phyloP scores from a whole-genome alignment of 2,329 filamentous ascomycete genomes.

The Xylogone sp. region DNA sequence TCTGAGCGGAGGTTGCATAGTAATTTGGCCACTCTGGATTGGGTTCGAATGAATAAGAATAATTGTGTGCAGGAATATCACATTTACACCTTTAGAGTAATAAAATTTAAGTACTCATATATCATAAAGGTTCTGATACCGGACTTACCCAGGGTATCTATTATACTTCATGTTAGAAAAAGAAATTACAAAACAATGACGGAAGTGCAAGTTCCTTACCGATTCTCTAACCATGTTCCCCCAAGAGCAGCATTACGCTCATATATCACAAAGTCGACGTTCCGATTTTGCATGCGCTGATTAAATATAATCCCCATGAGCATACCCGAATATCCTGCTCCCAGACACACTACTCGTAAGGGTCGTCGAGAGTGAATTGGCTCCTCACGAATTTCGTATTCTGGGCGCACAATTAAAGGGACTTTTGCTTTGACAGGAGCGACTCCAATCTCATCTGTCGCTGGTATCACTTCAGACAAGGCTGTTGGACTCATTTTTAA shows the following conservation, averaged over 20 bases:
- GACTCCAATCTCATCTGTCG: neutral
- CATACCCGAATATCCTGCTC: slow-evolving; percentile 7
- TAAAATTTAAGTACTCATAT: neutral
- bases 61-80: slow-evolving; percentile 6
- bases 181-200: neutral
- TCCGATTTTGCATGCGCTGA: neutral
- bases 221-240: slow-evolving; percentile 50
- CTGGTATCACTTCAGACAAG: neutral
- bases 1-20: slow-evolving; percentile 6
- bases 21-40: slow-evolving; percentile 19
- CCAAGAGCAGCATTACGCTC: slow-evolving; percentile 49
- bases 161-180: neutral
- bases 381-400: neutral
- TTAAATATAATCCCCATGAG: slow-evolving; percentile 1
- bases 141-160: neutral
- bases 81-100: neutral
- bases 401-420: neutral
- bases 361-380: neutral
- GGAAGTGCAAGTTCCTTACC: neutral
- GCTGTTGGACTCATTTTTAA: neutral
- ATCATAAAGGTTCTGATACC: no score
- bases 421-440: neutral
- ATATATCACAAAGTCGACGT: slow-evolving; percentile 36
- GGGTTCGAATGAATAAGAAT: slow-evolving; percentile 14
- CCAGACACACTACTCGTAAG: slow-evolving; percentile 6